phyloP scores from a whole-genome alignment of 2,329 filamentous ascomycete genomes.

The Aspergillus sp. region DNA sequence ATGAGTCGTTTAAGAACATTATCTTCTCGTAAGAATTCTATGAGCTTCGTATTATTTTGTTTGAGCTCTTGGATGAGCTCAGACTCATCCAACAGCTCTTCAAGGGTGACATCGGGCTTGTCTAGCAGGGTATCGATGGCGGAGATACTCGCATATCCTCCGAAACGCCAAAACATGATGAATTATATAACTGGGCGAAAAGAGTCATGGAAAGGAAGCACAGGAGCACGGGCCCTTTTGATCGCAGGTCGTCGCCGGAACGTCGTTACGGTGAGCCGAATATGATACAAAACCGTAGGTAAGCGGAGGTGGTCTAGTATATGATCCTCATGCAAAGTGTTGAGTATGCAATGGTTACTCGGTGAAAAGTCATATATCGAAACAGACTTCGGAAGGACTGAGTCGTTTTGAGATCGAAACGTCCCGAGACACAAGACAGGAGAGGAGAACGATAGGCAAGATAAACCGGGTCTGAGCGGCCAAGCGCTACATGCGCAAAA shows the following conservation, averaged over 20 bases:
- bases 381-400: neutral
- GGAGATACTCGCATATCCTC: constrained; percentile 96
- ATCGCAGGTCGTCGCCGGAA: constrained; percentile 26
- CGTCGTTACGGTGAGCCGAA: constrained; percentile 32
- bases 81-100: constrained; percentile 93
- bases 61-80: constrained; percentile 97
- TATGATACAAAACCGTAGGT: constrained; percentile 25
- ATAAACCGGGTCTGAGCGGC: constrained; percentile 30
- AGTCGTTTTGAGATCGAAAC: constrained; percentile 17
- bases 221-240: constrained; percentile 24
- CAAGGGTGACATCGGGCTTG: constrained; percentile 88
- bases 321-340: constrained; percentile 13
- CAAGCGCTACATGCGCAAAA: constrained; percentile 26
- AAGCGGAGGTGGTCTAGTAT: constrained; percentile 21
- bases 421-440: constrained; percentile 12
- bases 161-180: constrained; percentile 99
- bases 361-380: neutral
- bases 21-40: constrained; percentile 91
- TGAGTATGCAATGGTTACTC: constrained; percentile 5
- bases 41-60: constrained; percentile 95
- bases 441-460: constrained; percentile 17
- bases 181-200: constrained; percentile 39
- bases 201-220: constrained; percentile 39
- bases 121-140: constrained; percentile 96
- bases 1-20: constrained; percentile 80